Conservation (phyloP, 768 basidiomycete species). For the Lentinula guzmanii region DNA sequence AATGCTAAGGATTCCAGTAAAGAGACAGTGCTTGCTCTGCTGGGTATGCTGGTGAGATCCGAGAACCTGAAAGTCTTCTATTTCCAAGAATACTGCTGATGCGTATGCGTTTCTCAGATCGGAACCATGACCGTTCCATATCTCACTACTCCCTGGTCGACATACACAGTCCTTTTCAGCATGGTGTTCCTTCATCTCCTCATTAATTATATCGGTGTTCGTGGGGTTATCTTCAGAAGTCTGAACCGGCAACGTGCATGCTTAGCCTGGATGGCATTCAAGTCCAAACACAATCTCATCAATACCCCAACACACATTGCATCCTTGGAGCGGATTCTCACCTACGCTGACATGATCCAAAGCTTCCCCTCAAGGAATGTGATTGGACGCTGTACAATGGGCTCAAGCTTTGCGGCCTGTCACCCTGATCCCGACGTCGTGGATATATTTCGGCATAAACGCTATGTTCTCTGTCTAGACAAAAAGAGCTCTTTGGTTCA, state of each 20-base stretch:
- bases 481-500: neutral
- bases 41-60: conserved; percentile 57
- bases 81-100: neutral
- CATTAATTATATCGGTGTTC: conserved; percentile 57
- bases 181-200: conserved; percentile 49
- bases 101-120: conserved; percentile 28
- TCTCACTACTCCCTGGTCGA: conserved; percentile 39
- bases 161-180: conserved; percentile 43
- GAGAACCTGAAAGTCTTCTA: neutral
- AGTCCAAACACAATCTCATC: conserved; percentile 8
- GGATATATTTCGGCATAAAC: conserved; percentile 34
- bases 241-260: conserved; percentile 55
- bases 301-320: conserved; percentile 34
- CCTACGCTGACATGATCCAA: conserved; percentile 28
- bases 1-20: conserved; percentile 71
- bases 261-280: conserved; percentile 44
- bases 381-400: conserved; percentile 45
- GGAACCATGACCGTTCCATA: conserved; percentile 56
- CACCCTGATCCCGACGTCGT: conserved; percentile 25
- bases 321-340: conserved; percentile 39
- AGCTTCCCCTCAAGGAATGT: conserved; percentile 24
- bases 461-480: conserved; percentile 50
- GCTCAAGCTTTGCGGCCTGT: conserved; percentile 36
- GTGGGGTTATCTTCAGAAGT: conserved; percentile 47
- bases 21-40: conserved; percentile 61